A percentile compares a stretch with the other conserved stretches of the same genome.
Evolutionary conservation across 78 protist genomes (phyloP).

Genomic region (Dictyostelium purpureum): DNA sequence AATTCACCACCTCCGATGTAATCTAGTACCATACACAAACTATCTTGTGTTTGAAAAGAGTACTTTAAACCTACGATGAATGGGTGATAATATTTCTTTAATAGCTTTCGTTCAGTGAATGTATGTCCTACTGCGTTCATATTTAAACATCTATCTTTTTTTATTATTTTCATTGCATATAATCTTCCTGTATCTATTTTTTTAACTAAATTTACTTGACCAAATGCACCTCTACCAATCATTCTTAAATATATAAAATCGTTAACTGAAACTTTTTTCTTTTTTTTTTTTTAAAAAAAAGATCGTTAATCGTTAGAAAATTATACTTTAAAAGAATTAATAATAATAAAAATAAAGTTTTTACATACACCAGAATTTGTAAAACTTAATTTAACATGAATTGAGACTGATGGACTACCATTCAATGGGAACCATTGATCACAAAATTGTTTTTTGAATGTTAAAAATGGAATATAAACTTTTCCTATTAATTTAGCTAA

Average conservation of each 20-base stretch:
- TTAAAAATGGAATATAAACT: constrained; percentile 42
- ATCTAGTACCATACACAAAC: constrained; percentile 91
- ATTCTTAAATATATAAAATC: constrained; percentile 84
- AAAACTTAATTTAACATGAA: constrained; percentile 61
- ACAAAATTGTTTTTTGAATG: constrained; percentile 47
- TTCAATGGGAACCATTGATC: constrained; percentile 62
- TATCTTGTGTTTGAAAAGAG: constrained; percentile 93
- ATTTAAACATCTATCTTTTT: constrained; percentile 77
- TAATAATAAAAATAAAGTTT: neutral
- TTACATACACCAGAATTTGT: constrained; percentile 52
- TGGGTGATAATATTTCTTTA: constrained; percentile 80
- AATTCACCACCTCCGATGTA: constrained; percentile 97
- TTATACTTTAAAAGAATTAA: too few relatives aligned
- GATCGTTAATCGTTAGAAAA: neutral
- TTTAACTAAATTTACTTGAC: constrained; percentile 81
- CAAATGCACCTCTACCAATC: constrained; percentile 90
- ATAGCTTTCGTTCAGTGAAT: constrained; percentile 86
- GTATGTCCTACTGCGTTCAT: constrained; percentile 94
- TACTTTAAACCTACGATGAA: constrained; percentile 93
- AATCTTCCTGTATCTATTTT: constrained; percentile 79
- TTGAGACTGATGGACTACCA: neutral
- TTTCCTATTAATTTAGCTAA: constrained; percentile 42
- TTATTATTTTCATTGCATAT: constrained; percentile 91
- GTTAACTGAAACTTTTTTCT: constrained; percentile 68
- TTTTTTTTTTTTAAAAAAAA: neutral